Evolutionary conservation across 2,329 filamentous ascomycete genomes (phyloP), one percentile per base, ranked within the genome.

Genomic region (Diplodia corticola): DNA sequence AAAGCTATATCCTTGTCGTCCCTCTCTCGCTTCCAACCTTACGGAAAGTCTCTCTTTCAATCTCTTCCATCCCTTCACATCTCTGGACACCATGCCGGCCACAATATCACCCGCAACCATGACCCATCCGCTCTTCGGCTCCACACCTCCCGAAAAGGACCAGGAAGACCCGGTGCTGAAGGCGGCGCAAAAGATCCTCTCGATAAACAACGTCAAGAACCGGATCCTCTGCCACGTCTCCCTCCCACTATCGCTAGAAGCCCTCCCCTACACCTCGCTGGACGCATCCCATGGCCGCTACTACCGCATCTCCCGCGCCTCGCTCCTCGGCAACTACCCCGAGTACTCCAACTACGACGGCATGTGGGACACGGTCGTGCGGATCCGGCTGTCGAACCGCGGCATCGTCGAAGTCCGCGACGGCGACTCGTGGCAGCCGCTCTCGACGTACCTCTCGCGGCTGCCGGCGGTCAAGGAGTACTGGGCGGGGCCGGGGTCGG

Each of bases 301-400:
- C 37, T 64, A 54, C 49, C 50, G 51, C 26, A 53, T 64, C 26
- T 64, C 63, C n/a, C 63, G 63, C 35, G 49, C 50, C 15, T 64
- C 63, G 12, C 37, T 35, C 5, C 50, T 64, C 12, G 63, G 63
- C 17, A 53, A 64, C 26, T 55, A 64, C 17, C 50, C 63, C 2
- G 63, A 64, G 15, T 64, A 48, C 50, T 35, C 35, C 24, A 64
- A 55, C 48, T 54, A 64, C 50, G 63, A 64, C 9, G 63, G 63
- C 63, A 64, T 54, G 40, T 64, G 63, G 63, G 63, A 64, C 50
- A 55, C 63, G 5, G 51, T 64, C 4, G 63, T 64, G n/a, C 63
- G 50, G 22, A 53, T 64, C 48, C 63, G 63, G 10, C 63, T 64
- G 5, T 46, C 50, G n/a, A 28, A 28, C 22, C 20, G n/a, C 9